phyloP scores from a whole-genome alignment of 768 basidiomycete genomes.

The Mycena indigotica region DNA sequence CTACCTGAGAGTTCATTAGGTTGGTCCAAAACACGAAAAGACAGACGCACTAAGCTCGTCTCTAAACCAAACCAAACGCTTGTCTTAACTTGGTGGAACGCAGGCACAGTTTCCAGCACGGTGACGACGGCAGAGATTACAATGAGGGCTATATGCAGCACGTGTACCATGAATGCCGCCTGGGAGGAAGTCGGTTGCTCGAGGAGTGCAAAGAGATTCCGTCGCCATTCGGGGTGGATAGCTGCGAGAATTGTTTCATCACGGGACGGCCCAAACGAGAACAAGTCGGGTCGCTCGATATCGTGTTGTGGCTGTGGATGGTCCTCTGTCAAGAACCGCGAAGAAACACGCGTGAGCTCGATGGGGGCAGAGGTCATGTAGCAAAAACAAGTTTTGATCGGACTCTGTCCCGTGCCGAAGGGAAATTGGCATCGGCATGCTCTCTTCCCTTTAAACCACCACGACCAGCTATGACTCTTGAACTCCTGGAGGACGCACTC shows the following conservation, averaged over 20 bases:
- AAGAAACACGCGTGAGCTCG: constrained; percentile 31
- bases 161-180: constrained; percentile 76
- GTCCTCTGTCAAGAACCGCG: constrained; percentile 50
- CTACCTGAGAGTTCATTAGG: constrained; percentile 41
- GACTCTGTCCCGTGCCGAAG: not conserved
- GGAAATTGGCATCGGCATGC: no score
- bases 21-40: not conserved
- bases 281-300: constrained; percentile 43
- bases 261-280: constrained; percentile 37
- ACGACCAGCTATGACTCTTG: constrained; percentile 47
- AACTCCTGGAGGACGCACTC: constrained; percentile 73
- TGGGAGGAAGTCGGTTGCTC: constrained; percentile 79
- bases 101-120: constrained; percentile 77
- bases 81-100: constrained; percentile 68
- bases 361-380: constrained; percentile 19
- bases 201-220: constrained; percentile 67
- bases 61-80: constrained; percentile 87
- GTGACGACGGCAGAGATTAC: constrained; percentile 75
- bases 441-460: not conserved
- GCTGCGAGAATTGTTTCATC: constrained; percentile 37
- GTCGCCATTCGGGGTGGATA: constrained; percentile 60
- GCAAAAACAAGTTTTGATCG: not conserved
- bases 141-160: constrained; percentile 71
- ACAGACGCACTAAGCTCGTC: constrained; percentile 52
- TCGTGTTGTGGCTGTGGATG: constrained; percentile 31